Evolutionary conservation across 371 early-diverging fungal genomes (phyloP).

Genomic region (Batrachochytrium dendrobatidis): DNA sequence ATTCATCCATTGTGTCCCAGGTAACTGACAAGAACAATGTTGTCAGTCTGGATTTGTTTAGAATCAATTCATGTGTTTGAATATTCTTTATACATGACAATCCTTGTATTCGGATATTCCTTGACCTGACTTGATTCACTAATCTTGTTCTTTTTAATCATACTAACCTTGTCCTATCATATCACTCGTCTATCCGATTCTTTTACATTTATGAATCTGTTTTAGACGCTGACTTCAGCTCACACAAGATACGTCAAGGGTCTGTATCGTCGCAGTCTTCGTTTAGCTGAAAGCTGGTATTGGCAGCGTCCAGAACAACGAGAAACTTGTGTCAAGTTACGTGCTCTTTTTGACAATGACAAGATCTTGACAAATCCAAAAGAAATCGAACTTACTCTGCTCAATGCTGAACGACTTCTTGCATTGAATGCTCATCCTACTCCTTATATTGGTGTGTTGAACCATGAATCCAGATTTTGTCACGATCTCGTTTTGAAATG

Average conservation of each 20-base stretch:
- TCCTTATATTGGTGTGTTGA: constrained; percentile 59
- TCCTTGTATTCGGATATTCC: no score
- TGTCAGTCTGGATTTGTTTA: no score
- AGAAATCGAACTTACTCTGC: constrained; percentile 42
- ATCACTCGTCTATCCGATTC: no score
- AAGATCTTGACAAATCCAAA: constrained; percentile 58
- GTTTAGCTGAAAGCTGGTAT: constrained; percentile 72
- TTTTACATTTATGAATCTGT: no score
- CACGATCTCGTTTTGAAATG: neutral
- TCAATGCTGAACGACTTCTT: constrained; percentile 22
- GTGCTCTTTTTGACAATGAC: constrained; percentile 68
- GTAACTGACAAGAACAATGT: no score
- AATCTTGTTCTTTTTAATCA: no score
- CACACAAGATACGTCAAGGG: constrained; percentile 64
- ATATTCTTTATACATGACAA: no score
- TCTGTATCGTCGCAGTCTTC: constrained; percentile 70
- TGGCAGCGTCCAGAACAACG: constrained; percentile 68
- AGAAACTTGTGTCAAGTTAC: constrained; percentile 66
- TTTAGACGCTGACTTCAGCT: constrained; percentile 33
- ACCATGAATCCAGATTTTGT: neutral
- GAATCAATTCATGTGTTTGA: no score
- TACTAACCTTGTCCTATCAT: no score
- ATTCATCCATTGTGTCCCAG: no score
- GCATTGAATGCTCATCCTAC: constrained; percentile 62
- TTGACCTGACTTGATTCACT: no score